Conservation (phyloP, 345 rosid genomes). For the Pistacia integerrima region DNA sequence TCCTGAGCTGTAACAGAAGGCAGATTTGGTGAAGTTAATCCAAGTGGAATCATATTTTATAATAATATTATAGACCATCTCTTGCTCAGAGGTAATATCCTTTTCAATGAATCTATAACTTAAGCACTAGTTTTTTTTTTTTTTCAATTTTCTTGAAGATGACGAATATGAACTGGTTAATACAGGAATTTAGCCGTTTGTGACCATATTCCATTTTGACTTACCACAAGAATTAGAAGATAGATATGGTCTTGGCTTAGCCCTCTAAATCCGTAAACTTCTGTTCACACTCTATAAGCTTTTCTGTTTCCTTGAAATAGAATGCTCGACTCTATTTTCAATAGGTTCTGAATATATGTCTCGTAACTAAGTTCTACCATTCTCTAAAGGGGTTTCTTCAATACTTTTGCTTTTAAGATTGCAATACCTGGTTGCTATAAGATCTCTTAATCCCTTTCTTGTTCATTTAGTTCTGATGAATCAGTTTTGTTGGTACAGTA, state of each 20-base stretch:
- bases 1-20: conserved; percentile 30
- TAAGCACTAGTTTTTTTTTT: too few species aligned
- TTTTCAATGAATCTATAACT: too few species aligned
- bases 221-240: conserved; percentile 41
- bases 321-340: too few species aligned
- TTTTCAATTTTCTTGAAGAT: not conserved
- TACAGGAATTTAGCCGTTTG: conserved; percentile 53
- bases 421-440: too few species aligned
- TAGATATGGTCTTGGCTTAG: conserved; percentile 43
- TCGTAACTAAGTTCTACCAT: too few species aligned
- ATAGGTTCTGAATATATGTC: too few species aligned
- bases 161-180: not conserved
- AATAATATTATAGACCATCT: conserved; percentile 39
- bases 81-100: conserved; percentile 30
- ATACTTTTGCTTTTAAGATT: too few species aligned
- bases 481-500: not conserved
- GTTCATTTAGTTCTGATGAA: not conserved
- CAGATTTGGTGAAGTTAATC: conserved; percentile 42
- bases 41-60: conserved; percentile 41
- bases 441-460: too few species aligned
- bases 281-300: not conserved
- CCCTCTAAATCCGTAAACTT: conserved; percentile 40
- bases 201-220: conserved; percentile 43
- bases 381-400: too few species aligned
- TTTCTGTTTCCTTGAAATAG: too few species aligned